Conservation (phyloP, 257 asterid species). For the Solanum boliviense region DNA sequence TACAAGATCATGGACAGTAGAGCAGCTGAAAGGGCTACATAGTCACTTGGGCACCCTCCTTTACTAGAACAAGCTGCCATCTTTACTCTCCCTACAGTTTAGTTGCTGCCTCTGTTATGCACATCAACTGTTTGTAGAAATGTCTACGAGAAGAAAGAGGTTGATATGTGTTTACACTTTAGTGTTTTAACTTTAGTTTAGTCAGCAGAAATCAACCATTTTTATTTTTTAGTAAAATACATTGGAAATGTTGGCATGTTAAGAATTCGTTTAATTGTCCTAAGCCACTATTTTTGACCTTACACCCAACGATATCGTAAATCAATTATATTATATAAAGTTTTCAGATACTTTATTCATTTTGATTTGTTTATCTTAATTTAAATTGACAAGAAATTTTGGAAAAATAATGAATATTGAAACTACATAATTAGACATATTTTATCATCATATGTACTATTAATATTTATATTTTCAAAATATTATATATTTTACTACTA, state of each 20-base stretch:
- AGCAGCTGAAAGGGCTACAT: conserved; percentile 57
- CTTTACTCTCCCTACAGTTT: neutral
- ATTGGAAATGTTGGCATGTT: neutral
- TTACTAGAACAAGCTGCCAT: conserved; percentile 60
- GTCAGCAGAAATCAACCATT: neutral
- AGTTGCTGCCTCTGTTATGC: conserved; percentile 10
- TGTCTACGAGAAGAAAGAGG: neutral
- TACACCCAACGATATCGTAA: neutral
- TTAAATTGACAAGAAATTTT: neutral
- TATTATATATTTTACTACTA: too few species aligned
- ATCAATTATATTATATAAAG: neutral
- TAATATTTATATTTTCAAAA: too few species aligned
- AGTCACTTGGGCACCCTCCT: conserved; percentile 88
- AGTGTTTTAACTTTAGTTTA: neutral
- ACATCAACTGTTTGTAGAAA: conserved; percentile 21
- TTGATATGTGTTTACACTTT: neutral
- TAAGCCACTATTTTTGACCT: neutral
- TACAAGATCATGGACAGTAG: conserved; percentile 43
- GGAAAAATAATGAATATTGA: neutral
- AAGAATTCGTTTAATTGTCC: neutral
- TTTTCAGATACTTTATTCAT: too few species aligned
- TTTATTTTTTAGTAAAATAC: neutral
- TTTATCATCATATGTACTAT: too few species aligned
- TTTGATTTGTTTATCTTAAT: too few species aligned
- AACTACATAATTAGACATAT: too few species aligned